Percentiles rank a stretch among this genome's conserved stretches.
Conservation (phyloP, 2,329 filamentous ascomycete genomes). For the Fusarium equiseti region DNA sequence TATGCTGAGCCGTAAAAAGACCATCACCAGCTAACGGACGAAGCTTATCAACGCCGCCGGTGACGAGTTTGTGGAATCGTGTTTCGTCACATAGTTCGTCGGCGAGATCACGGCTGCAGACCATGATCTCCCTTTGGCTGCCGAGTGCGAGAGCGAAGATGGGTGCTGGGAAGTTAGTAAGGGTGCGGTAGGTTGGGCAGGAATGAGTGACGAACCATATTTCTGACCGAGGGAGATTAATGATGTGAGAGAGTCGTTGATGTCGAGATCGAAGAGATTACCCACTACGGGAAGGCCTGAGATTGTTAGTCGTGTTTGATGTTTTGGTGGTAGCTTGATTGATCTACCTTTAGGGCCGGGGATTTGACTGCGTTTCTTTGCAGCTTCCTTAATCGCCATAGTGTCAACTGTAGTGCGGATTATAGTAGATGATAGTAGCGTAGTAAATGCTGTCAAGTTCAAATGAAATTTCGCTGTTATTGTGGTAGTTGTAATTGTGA, state of each 20-base stretch:
- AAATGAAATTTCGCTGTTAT: not conserved
- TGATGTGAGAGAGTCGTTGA: not conserved
- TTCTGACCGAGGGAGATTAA: not conserved
- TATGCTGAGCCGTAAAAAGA: constrained; percentile 68
- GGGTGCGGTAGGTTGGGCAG: rapidly evolving
- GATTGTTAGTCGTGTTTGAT: not conserved
- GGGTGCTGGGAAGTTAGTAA: not conserved
- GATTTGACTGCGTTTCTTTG: not conserved
- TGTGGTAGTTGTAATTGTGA: not conserved
- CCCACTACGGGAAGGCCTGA: not conserved
- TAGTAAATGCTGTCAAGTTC: not conserved
- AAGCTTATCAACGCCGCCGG: constrained; percentile 62
- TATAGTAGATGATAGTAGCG: too few relatives aligned
- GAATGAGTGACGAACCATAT: not conserved
- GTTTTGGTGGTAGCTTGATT: rapidly evolving
- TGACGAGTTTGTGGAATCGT: constrained; percentile 70
- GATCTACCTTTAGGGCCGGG: constrained; percentile 10
- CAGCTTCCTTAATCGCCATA: constrained; percentile 1
- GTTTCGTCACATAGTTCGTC: constrained; percentile 74
- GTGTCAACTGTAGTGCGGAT: not conserved
- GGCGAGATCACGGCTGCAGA: constrained; percentile 45
- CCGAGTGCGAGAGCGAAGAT: not conserved
- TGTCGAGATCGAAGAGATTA: not conserved
- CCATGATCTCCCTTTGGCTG: not conserved
- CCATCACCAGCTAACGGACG: constrained; percentile 72